Conservation (phyloP, 106 monocot species). For the Vanilla planifolia region DNA sequence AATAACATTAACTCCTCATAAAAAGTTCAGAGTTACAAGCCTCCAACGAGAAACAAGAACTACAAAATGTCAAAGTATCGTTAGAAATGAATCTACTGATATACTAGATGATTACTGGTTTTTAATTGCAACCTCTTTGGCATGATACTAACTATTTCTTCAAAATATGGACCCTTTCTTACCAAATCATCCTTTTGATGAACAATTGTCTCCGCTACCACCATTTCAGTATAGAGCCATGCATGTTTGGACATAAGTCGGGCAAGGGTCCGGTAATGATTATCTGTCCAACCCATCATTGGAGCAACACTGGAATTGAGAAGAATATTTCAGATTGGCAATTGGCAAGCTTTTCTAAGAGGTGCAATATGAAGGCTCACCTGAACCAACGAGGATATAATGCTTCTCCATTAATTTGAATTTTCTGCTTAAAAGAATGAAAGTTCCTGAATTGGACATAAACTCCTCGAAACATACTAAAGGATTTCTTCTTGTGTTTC, state of each 20-base stretch:
- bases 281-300: constrained; percentile 99
- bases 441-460: constrained; percentile 11
- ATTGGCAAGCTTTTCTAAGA: background rate
- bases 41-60: background rate
- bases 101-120: background rate
- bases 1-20: background rate
- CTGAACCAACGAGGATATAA: constrained; percentile 40
- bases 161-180: constrained; percentile 1
- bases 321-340: background rate
- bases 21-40: background rate
- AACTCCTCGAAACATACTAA: constrained; percentile 10
- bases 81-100: background rate
- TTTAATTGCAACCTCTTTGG: background rate
- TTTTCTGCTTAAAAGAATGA: constrained; percentile 2
- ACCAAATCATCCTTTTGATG: constrained; percentile 94
- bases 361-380: constrained; percentile 5
- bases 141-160: background rate
- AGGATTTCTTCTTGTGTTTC: constrained; percentile 5
- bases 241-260: constrained; percentile 89
- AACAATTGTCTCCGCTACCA: constrained; percentile 97
- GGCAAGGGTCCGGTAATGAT: constrained; percentile 83
- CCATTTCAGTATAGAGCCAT: constrained; percentile 98
- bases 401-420: background rate
- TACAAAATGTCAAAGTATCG: background rate
- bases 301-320: constrained; percentile 74